These are phyloP conservation scores for Colletotrichum lentis DNA, from an alignment of 2,329 filamentous ascomycete species.

Conservation along the genomic window DNA sequence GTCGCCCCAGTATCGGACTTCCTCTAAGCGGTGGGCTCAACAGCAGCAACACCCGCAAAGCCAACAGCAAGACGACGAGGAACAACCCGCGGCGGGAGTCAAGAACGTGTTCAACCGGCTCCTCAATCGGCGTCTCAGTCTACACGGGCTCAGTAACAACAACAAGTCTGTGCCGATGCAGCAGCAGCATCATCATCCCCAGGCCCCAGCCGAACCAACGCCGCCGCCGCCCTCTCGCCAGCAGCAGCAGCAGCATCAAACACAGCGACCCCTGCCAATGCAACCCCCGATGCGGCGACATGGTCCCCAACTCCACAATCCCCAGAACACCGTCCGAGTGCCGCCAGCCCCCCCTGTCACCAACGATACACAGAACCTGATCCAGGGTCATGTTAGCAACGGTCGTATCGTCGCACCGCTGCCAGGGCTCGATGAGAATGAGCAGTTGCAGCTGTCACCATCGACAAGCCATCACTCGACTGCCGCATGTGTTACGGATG, in stretches of 20 bases:
- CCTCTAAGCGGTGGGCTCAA: neutral
- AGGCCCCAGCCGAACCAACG: constrained; percentile 13
- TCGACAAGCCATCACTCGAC: constrained; percentile 8
- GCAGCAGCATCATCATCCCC: constrained; percentile 19
- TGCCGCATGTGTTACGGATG: neutral
- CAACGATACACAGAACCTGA: constrained; percentile 5
- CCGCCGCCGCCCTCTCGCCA: constrained; percentile 18
- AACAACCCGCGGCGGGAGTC: constrained; percentile 11
- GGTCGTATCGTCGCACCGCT: constrained; percentile 29
- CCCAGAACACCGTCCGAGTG: constrained; percentile 33
- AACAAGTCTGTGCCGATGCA: neutral
- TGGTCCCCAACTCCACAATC: constrained; percentile 36
- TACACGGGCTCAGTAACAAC: constrained; percentile 1
- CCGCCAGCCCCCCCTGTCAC: constrained; percentile 9
- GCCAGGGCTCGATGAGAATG: constrained; percentile 29
- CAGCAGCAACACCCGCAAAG: constrained; percentile 3
- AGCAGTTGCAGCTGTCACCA: constrained; percentile 20
- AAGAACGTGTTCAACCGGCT: constrained; percentile 29
- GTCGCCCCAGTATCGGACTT: constrained; percentile 13
- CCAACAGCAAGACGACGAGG: neutral
- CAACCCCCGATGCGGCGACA: constrained; percentile 30
- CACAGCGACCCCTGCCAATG: constrained; percentile 30
- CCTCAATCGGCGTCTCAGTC: constrained; percentile 23
- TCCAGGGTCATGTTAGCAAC: constrained; percentile 29
- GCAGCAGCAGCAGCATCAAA: constrained; percentile 10